Evolutionary conservation across 768 basidiomycete genomes (phyloP).

Genomic region (Suillus discolor): DNA sequence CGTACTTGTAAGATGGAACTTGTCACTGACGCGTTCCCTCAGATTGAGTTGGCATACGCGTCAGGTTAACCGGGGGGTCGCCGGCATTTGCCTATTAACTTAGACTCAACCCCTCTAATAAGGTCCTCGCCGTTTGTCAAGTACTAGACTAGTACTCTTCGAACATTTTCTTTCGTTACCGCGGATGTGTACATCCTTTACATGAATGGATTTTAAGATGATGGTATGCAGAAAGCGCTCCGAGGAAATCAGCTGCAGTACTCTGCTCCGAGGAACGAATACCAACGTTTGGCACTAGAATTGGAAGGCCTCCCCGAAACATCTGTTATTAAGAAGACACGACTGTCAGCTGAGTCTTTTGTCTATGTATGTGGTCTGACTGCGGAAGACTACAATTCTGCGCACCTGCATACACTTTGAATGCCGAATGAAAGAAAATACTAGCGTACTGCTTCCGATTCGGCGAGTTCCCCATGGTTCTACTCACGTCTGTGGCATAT

Average conservation of each 20-base stretch:
- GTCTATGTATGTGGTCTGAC: neutral
- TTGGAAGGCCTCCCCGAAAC: neutral
- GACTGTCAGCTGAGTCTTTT: neutral
- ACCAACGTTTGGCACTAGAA: neutral
- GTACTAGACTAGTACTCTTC: too few species aligned
- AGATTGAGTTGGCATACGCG: conserved; percentile 23
- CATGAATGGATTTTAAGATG: neutral
- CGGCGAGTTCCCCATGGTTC: neutral
- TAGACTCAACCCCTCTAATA: neutral
- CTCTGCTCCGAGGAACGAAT: neutral
- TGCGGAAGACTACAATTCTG: neutral
- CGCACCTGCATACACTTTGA: neutral
- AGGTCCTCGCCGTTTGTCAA: neutral
- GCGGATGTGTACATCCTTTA: neutral
- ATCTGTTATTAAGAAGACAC: neutral
- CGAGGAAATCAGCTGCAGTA: neutral
- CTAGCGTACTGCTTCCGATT: neutral
- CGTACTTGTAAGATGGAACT: conserved; percentile 5
- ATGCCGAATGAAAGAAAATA: neutral
- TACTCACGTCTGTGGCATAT: neutral
- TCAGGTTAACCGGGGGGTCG: conserved; percentile 8
- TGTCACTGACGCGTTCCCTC: conserved; percentile 28
- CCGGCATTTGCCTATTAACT: neutral
- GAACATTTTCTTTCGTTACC: too few species aligned
- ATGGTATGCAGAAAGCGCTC: neutral